phyloP scores from a whole-genome alignment of 345 rosid genomes.

The Citrus sp. region DNA sequence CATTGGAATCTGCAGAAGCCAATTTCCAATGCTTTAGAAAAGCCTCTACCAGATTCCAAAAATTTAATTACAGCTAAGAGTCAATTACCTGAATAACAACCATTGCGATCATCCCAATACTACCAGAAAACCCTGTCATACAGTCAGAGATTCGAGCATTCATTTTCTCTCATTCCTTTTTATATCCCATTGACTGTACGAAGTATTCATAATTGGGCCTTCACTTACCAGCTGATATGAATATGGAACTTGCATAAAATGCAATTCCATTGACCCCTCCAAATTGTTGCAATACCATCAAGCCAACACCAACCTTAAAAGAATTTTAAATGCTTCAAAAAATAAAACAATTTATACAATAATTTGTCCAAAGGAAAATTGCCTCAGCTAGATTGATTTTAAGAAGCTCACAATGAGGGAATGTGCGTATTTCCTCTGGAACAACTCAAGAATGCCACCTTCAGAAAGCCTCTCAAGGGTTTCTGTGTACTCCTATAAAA shows the following conservation, averaged over 20 bases:
- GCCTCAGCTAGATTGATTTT: background rate
- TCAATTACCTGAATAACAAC: constrained; percentile 69
- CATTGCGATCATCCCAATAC: constrained; percentile 64
- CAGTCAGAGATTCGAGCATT: background rate
- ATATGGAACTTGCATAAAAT: constrained; percentile 54
- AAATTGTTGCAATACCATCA: constrained; percentile 80
- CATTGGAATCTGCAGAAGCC: constrained; percentile 60
- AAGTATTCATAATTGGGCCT: background rate
- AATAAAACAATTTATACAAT: background rate
- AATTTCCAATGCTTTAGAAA: background rate
- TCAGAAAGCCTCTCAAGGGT: constrained; percentile 32
- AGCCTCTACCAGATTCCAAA: background rate
- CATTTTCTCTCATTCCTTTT: background rate
- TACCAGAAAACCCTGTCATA: constrained; percentile 65
- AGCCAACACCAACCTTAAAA: constrained; percentile 60
- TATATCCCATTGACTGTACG: background rate
- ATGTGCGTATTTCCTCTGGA: constrained; percentile 37
- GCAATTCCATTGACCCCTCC: constrained; percentile 64
- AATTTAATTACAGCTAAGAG: background rate
- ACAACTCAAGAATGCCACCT: constrained; percentile 34
- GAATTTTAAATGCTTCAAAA: background rate
- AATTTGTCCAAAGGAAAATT: background rate
- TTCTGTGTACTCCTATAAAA: constrained; percentile 41
- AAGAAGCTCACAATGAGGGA: constrained; percentile 32
- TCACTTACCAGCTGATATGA: constrained; percentile 48